Evolutionary conservation across 2,329 filamentous ascomycete species (phyloP), one percentile per base, ranked within the genome.

Genomic region (Ceratocystis huliohia): DNA sequence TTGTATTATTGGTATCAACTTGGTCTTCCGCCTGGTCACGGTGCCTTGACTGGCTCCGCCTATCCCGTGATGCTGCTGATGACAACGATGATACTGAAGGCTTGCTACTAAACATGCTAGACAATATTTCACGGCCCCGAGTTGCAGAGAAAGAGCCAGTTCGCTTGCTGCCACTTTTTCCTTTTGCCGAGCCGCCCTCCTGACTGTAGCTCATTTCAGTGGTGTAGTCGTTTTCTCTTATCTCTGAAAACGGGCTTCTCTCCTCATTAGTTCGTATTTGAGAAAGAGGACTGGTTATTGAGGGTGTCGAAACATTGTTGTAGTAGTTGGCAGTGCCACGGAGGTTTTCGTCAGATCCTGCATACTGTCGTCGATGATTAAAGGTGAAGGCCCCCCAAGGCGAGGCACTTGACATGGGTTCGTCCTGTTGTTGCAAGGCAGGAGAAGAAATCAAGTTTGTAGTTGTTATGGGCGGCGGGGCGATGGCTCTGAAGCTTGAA

Each of bases 371-470:
- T 22, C 66, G 48, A 20, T 59, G 30, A 30, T 50, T 45, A 15
- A 67, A 65, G 5, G 66, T 62, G 59, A 67, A 67, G 6, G 57
- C 17, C 13, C 62, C 63, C 65, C 65, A 67, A 15, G 61, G 61
- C 17, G 64, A 59, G 10, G 37, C 28, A 37, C 56, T 65, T 17
- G 25, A 45, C 3, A 33, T 33, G 7, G 56, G 53, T 3, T 65
- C 64, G 15, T 65, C 64, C 13, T 65, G 53, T 5, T 64, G 25
- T 8, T 28, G 10, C 22, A 44, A n/a, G 30, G 37, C 13, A 41
- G 25, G 56, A 8, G 56, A 59, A 8, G 30, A 59, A 17, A 1
- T 37, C 28, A 59, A 37, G 5, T 59, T 59, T 6, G 56, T 20
- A 30, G 56, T 59, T 59, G 56, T 59, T n/a, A 59, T 59, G 17